phyloP scores from a whole-genome alignment of 1,284 basidiomycete species.

The Puccinia hordei region DNA sequence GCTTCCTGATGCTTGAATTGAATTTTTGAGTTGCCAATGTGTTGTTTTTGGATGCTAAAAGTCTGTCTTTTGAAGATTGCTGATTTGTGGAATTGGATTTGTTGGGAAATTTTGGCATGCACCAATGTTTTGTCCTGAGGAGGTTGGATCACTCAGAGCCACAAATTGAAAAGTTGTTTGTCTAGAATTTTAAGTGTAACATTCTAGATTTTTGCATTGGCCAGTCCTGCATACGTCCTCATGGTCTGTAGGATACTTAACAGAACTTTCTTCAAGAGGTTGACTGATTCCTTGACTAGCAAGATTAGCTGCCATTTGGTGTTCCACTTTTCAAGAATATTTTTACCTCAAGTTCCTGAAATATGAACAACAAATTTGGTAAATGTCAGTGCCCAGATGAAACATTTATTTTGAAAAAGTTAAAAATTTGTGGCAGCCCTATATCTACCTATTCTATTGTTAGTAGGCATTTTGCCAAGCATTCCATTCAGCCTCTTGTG shows the following conservation, averaged over 20 bases:
- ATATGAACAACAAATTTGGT: neutral
- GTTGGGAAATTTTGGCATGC: neutral
- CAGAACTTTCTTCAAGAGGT: conserved; percentile 5
- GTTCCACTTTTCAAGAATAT: conserved; percentile 19
- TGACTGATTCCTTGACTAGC: neutral
- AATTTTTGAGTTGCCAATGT: conserved; percentile 22
- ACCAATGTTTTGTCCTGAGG: neutral
- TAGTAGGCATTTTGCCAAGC: conserved; percentile 7
- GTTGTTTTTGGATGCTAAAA: neutral
- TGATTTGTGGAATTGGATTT: conserved; percentile 14
- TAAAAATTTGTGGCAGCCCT: too few species aligned
- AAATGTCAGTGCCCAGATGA: neutral
- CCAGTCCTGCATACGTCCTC: neutral
- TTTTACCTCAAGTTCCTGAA: neutral
- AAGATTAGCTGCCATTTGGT: conserved; percentile 8
- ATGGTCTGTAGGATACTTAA: neutral
- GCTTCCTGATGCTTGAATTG: neutral
- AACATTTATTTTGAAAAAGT: too few species aligned
- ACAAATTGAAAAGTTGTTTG: neutral
- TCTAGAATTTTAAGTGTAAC: neutral
- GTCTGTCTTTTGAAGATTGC: conserved; percentile 4
- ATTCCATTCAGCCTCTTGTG: conserved; percentile 2
- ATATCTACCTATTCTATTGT: conserved; percentile 12
- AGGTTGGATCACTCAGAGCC: neutral
- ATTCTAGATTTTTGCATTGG: neutral